These are phyloP conservation scores for Rhizopus sp. DNA, from an alignment of 371 early-diverging fungal genomes.

Conservation along the genomic window DNA sequence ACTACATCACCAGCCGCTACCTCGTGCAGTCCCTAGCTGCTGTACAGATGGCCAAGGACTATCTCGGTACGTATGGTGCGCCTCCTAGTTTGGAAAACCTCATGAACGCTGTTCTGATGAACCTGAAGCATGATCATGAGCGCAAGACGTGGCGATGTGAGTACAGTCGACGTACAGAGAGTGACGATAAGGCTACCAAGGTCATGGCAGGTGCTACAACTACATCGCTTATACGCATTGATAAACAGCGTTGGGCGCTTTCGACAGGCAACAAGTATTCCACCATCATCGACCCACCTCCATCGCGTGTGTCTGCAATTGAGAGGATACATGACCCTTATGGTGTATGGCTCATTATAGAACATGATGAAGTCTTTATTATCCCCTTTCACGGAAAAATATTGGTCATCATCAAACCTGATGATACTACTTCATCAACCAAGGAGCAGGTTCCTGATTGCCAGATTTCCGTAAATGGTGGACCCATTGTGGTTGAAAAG, in stretches of 20 bases:
- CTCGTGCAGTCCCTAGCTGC: constrained; percentile 18
- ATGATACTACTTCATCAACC: not conserved
- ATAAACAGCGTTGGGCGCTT: constrained; percentile 41
- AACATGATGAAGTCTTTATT: constrained; percentile 52
- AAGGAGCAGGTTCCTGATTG: not conserved
- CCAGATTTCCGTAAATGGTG: constrained; percentile 30
- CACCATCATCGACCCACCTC: constrained; percentile 60
- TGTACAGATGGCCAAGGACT: constrained; percentile 42
- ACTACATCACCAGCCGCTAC: constrained; percentile 15
- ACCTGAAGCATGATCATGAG: constrained; percentile 47
- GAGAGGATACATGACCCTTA: constrained; percentile 43
- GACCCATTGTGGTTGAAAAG: constrained; percentile 5
- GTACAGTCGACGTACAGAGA: constrained; percentile 34
- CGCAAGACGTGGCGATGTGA: constrained; percentile 56
- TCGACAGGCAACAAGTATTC: constrained; percentile 36
- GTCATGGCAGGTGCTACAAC: constrained; percentile 21
- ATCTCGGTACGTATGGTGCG: constrained; percentile 47
- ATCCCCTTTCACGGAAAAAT: constrained; percentile 60
- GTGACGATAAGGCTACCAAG: constrained; percentile 4
- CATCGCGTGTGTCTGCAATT: constrained; percentile 45
- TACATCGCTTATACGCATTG: constrained; percentile 50
- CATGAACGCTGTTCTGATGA: constrained; percentile 41
- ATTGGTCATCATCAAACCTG: constrained; percentile 49
- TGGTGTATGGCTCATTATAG: constrained; percentile 53
- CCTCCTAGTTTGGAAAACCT: constrained; percentile 55